These are phyloP conservation scores for Ormosia emarginata DNA, from an alignment of 306 rosid species.

Conservation along the genomic window DNA sequence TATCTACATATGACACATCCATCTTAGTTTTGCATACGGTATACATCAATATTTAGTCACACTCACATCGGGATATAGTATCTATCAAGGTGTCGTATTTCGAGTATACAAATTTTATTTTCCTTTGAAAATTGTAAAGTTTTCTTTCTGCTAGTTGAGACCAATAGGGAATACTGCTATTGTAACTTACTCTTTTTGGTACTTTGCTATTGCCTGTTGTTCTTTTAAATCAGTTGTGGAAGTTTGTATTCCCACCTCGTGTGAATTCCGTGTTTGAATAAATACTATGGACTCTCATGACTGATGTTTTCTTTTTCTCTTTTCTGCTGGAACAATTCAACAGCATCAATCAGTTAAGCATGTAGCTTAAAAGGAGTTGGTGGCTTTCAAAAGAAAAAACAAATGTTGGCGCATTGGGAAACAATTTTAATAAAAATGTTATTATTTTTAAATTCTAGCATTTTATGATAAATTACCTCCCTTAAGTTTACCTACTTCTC, in stretches of 20 bases:
- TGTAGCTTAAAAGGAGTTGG: neutral
- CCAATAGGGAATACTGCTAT: neutral
- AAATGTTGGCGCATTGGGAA: neutral
- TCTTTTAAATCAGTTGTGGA: neutral
- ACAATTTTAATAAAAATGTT: neutral
- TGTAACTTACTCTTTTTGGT: neutral
- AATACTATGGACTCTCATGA: neutral
- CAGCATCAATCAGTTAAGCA: neutral
- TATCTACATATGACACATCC: no score
- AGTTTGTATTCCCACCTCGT: neutral
- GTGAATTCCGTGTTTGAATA: conserved; percentile 27
- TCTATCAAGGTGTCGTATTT: no score
- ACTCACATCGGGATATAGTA: no score
- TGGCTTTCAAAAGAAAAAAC: neutral
- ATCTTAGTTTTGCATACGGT: no score
- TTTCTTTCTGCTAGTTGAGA: neutral
- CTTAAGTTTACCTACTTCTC: no score
- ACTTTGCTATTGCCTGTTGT: neutral
- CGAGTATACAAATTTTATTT: no score
- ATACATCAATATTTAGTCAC: no score
- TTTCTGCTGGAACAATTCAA: neutral
- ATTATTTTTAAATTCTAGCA: neutral
- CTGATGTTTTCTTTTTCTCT: neutral
- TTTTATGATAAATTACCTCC: no score
- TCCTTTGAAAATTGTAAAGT: neutral